Conservation (phyloP, 2,329 filamentous ascomycete species). For the Diaporthe ilicicola region DNA sequence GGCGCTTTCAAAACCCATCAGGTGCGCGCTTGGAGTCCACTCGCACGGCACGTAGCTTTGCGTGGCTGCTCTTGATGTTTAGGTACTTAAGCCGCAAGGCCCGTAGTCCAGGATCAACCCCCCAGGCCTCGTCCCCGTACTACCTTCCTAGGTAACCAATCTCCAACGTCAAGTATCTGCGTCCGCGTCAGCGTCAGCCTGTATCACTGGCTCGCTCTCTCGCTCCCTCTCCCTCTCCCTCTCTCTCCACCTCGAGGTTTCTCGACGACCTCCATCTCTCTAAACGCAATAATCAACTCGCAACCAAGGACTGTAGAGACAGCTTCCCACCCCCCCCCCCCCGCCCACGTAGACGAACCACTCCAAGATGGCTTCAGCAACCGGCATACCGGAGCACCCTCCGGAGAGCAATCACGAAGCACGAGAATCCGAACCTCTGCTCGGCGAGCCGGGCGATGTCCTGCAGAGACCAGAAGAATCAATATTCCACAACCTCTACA, state of each 20-base stretch:
- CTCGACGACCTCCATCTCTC: not conserved
- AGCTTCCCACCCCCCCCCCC: too few species aligned
- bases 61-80: not conserved
- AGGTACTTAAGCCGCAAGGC: conserved; percentile 3
- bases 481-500: conserved; percentile 75
- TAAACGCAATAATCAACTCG: not conserved
- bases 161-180: not conserved
- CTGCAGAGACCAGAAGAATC: conserved; percentile 71
- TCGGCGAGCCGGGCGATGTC: conserved; percentile 77
- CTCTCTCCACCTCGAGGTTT: not conserved
- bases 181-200: not conserved
- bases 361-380: conserved; percentile 70
- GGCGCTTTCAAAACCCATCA: not conserved
- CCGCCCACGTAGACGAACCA: not conserved
- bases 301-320: not conserved
- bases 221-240: not conserved
- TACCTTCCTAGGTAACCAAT: not conserved
- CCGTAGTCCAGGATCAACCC: conserved; percentile 15
- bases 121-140: not conserved
- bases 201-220: not conserved
- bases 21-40: not conserved
- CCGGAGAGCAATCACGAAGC: conserved; percentile 46
- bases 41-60: not conserved
- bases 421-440: conserved; percentile 72
- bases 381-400: conserved; percentile 67